phyloP scores from a whole-genome alignment of 2,329 filamentous ascomycete genomes.

The Fusarium hainanense region DNA sequence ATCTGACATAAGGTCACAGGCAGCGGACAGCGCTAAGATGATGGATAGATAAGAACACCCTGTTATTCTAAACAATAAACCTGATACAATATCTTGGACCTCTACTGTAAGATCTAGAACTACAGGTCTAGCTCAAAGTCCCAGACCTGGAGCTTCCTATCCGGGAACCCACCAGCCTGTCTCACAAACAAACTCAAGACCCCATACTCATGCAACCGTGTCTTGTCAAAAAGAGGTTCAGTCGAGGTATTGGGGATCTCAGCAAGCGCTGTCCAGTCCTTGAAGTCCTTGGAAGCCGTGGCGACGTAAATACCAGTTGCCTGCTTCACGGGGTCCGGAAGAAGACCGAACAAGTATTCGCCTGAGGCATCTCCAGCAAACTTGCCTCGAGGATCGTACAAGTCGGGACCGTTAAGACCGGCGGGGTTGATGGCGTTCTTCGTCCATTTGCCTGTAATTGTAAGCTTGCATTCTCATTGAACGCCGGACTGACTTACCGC shows the following conservation, averaged over 20 bases:
- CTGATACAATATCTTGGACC: too few species aligned
- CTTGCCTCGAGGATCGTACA: conserved; percentile 33
- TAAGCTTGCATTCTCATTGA: rapidly evolving
- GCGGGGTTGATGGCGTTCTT: conserved; percentile 27
- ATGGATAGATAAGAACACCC: rapidly evolving
- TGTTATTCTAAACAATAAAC: too few species aligned
- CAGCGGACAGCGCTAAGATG: neutral
- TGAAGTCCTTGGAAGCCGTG: conserved; percentile 8
- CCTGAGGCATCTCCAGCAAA: conserved; percentile 25
- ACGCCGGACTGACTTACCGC: neutral
- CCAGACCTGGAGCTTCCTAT: conserved; percentile 34
- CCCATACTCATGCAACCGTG: conserved; percentile 6
- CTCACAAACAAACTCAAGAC: conserved; percentile 25
- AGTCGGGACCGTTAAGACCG: conserved; percentile 25
- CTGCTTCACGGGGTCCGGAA: conserved; percentile 6
- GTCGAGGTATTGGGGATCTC: conserved; percentile 30
- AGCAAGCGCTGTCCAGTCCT: conserved; percentile 17
- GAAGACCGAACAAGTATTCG: conserved; percentile 21
- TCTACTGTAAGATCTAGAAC: too few species aligned
- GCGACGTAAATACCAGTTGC: conserved; percentile 18
- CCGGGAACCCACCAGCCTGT: conserved; percentile 17
- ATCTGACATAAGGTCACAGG: conserved; percentile 6
- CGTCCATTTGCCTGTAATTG: conserved; percentile 4
- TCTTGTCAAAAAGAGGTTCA: conserved; percentile 26
- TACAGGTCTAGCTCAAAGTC: conserved; percentile 30